Evolutionary conservation across 805 yeast species (phyloP).

Genomic region (Ascoidea tarda): DNA sequence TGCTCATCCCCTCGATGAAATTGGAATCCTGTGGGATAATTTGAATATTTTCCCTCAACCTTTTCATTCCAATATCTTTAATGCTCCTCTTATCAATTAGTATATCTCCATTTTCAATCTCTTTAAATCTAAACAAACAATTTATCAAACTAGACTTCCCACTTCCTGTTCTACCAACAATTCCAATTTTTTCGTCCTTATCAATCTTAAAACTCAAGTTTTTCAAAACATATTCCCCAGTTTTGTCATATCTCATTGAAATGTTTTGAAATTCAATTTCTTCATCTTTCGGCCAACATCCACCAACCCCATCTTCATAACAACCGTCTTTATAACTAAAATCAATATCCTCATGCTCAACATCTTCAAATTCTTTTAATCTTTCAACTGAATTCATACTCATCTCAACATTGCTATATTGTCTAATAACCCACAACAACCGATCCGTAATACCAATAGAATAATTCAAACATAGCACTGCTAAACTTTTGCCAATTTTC

Average conservation of each 20-base stretch:
- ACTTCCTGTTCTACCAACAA: conserved; percentile 97
- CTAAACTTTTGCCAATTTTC: conserved; percentile 75
- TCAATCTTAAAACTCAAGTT: conserved; percentile 71
- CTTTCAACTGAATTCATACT: conserved; percentile 96
- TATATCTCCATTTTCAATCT: conserved; percentile 64
- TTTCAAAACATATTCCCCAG: conserved; percentile 81
- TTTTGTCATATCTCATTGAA: conserved; percentile 82
- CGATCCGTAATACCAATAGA: conserved; percentile 81
- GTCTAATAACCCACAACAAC: conserved; percentile 87
- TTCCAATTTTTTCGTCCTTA: conserved; percentile 73
- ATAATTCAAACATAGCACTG: conserved; percentile 86
- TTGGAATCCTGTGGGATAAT: conserved; percentile 86
- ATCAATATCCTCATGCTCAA: conserved; percentile 79
- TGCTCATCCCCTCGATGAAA: conserved; percentile 55
- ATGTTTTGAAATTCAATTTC: conserved; percentile 60
- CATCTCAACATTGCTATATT: conserved; percentile 85
- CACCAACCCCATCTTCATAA: conserved; percentile 52
- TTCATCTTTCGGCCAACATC: conserved; percentile 78
- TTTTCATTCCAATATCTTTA: conserved; percentile 50
- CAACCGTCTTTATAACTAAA: conserved; percentile 16
- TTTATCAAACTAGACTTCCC: conserved; percentile 95
- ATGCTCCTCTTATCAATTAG: conserved; percentile 66
- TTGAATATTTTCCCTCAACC: conserved; percentile 63
- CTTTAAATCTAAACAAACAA: conserved; percentile 74
- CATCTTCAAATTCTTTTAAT: conserved; percentile 67